Percentiles rank a stretch among this genome's conserved stretches.
Evolutionary conservation across 441 rosid species (phyloP).

Genomic region (Viola pubescens): DNA sequence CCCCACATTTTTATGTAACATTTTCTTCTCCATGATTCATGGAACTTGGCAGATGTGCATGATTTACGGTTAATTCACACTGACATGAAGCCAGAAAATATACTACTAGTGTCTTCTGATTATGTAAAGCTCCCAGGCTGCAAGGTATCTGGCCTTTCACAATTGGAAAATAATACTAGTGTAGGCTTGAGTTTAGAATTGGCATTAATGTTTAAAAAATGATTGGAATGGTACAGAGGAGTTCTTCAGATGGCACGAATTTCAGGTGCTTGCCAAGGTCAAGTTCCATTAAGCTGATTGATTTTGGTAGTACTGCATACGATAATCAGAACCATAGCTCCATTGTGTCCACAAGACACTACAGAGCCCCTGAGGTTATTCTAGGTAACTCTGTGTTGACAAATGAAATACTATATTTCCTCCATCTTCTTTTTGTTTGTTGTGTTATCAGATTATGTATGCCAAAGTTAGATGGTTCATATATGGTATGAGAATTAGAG

Average conservation of each 20-base stretch:
- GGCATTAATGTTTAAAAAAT: slow-evolving; percentile 26
- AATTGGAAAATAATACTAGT: slow-evolving; percentile 21
- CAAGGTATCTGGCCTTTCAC: slow-evolving; percentile 49
- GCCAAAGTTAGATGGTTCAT: slow-evolving; percentile 8
- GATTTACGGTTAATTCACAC: slow-evolving; percentile 76
- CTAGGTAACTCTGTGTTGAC: slow-evolving; percentile 46
- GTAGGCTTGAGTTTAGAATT: slow-evolving; percentile 25
- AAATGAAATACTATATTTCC: slow-evolving; percentile 9
- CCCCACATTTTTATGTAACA: slow-evolving; percentile 15
- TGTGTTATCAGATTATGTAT: slow-evolving; percentile 4
- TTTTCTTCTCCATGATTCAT: slow-evolving; percentile 23
- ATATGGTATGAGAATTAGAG: no score
- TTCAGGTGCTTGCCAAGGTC: slow-evolving; percentile 85
- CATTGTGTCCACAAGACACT: slow-evolving; percentile 76
- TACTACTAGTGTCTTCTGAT: slow-evolving; percentile 78
- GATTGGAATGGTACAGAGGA: slow-evolving; percentile 58
- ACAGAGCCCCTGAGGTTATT: slow-evolving; percentile 86
- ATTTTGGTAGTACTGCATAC: slow-evolving; percentile 79
- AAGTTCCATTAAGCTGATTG: slow-evolving; percentile 91
- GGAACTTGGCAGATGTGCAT: slow-evolving; percentile 61
- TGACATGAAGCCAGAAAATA: slow-evolving; percentile 88
- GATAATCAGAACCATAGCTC: slow-evolving; percentile 77
- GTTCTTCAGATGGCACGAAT: slow-evolving; percentile 48
- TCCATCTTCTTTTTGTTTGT: slow-evolving; percentile 16
- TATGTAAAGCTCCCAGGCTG: slow-evolving; percentile 50